Conservation (phyloP, 75 land plant species). For the Cunninghamia lanceolata region DNA sequence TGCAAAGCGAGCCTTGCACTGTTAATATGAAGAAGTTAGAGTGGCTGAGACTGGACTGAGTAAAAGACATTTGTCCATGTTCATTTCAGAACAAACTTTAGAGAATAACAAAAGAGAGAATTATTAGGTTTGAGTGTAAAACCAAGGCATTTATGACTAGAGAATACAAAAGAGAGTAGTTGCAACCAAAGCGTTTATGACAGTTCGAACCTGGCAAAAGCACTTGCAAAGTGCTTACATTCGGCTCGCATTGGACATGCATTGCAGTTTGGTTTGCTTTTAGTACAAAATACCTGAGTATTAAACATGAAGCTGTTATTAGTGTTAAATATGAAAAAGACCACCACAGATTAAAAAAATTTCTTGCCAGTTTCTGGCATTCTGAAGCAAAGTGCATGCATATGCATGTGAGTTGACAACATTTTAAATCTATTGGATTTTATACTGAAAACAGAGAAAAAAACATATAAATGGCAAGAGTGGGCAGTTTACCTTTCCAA, state of each 20-base stretch:
- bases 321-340: neutral
- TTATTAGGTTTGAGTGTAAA: neutral
- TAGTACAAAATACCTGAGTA: slow-evolving; percentile 82
- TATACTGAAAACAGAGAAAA: neutral
- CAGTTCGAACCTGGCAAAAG: slow-evolving; percentile 63
- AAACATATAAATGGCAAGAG: neutral
- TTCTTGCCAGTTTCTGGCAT: neutral
- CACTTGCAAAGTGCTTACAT: slow-evolving; percentile 89
- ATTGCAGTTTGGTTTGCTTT: slow-evolving; percentile 84
- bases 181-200: neutral
- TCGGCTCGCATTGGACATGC: slow-evolving; percentile 85
- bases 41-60: neutral
- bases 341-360: neutral
- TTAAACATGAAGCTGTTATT: slow-evolving; percentile 1
- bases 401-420: neutral
- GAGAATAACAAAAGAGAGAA: neutral
- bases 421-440: neutral
- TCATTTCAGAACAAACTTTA: neutral
- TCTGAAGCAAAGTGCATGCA: neutral
- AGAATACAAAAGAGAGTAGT: neutral
- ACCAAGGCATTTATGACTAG: neutral
- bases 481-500: slow-evolving; percentile 74
- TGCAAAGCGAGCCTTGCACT: slow-evolving; percentile 71
- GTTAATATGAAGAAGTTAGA: slow-evolving; percentile 9
- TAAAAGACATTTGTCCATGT: neutral